Evolutionary conservation across 1,139 yeast genomes (phyloP), one percentile per base, ranked within the genome.

Genomic region (Zygosaccharomyces sapae): DNA sequence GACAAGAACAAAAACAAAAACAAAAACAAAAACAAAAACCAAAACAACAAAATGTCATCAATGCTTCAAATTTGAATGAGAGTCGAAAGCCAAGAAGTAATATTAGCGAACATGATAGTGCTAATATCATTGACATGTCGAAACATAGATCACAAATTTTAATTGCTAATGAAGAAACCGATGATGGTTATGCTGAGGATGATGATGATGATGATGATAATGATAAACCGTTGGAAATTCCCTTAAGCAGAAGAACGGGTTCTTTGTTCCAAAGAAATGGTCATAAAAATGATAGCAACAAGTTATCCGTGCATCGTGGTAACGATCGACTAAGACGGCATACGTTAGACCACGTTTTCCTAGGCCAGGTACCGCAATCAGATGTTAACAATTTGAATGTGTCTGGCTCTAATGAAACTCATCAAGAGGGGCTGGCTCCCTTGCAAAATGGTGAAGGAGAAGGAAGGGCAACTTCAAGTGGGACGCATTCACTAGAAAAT

Each of bases 141-240:
- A 44, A 47, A 34, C 35, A 40, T 30, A 44, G 44, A 33, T 49
- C 52, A 2, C 52, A 49, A 38, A 43, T 49, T 19, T 37, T 44
- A 4, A 43, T 43, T 19, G 45, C 47, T 10, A 43, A 49, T 18
- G 62, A 55, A 3, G 64, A 59, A 18, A 57, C 60, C 5, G 66
- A 62, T 37, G 68, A 63, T 29, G 66, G 65, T 10, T 57, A 61
- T 39, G 66, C 64, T 6, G 58, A 54, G 6, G 65, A 63, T 33
- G 69, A 65, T 33, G 73, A 63, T 33, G 66, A 54, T 24, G 58
- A 57, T 13, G 55, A 55, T 22, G 61, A 57, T 27, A 12, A 27
- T 10, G 27, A 66, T 7, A 57, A 68, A 42, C 61, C 75, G 19
- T 61, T 66, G 47, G 76, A 72, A 38, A 74, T 75, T 37, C 55